These are phyloP conservation scores for Lobosporangium transversale DNA, from an alignment of 192 early-diverging fungal genomes.

Conservation along the genomic window DNA sequence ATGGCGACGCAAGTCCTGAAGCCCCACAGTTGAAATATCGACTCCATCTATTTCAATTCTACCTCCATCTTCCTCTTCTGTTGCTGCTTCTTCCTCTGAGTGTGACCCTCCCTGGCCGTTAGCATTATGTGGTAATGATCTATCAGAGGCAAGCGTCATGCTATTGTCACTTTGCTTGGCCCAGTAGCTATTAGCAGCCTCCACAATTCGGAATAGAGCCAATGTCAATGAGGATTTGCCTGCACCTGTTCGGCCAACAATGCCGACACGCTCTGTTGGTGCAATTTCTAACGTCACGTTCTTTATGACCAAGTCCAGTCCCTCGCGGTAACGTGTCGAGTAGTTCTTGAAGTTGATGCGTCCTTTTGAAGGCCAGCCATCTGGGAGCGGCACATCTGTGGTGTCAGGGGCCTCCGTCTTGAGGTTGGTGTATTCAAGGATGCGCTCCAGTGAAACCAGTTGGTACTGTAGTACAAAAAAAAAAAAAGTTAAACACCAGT, in stretches of 20 bases:
- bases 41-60: constrained; percentile 82
- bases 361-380: constrained; percentile 76
- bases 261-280: constrained; percentile 80
- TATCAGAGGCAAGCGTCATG: constrained; percentile 37
- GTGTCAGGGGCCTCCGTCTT: constrained; percentile 43
- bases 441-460: constrained; percentile 35
- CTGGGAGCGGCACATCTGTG: constrained; percentile 14
- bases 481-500: neutral
- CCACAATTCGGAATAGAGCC: constrained; percentile 60
- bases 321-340: constrained; percentile 79
- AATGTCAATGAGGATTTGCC: constrained; percentile 64
- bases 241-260: constrained; percentile 79
- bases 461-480: constrained; percentile 49
- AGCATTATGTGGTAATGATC: constrained; percentile 31
- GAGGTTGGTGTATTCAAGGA: constrained; percentile 49
- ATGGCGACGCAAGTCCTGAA: constrained; percentile 77
- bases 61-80: constrained; percentile 64
- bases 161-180: constrained; percentile 53
- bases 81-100: too few species aligned
- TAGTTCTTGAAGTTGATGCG: constrained; percentile 76
- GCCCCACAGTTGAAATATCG: constrained; percentile 74
- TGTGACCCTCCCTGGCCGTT: too few species aligned
- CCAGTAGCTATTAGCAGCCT: constrained; percentile 62
- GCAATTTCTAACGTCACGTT: constrained; percentile 70
- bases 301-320: constrained; percentile 76